A percentile compares a stretch with the other conserved stretches of the same genome.
These are phyloP conservation scores for Fusarium proliferatum DNA, from an alignment of 2,329 filamentous ascomycete genomes.

Conservation along the genomic window DNA sequence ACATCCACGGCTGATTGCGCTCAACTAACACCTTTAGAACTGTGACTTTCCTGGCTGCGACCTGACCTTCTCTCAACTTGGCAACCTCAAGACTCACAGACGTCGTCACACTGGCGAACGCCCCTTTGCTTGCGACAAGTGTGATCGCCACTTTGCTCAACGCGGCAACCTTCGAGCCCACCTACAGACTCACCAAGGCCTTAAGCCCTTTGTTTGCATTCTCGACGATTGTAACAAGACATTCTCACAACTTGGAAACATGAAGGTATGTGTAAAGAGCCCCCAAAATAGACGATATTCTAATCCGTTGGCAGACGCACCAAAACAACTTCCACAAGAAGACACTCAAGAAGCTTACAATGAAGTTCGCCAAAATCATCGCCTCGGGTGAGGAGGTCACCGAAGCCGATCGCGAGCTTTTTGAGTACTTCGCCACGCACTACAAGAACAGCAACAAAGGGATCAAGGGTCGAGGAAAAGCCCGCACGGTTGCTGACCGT, in stretches of 20 bases:
- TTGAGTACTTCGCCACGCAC: slow-evolving; percentile 85
- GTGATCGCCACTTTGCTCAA: slow-evolving; percentile 85
- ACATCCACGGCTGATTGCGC: neutral
- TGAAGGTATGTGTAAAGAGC: slow-evolving; percentile 73
- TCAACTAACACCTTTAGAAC: slow-evolving; percentile 55
- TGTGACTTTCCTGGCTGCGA: slow-evolving; percentile 80
- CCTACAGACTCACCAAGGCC: slow-evolving; percentile 79
- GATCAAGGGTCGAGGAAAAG: slow-evolving; percentile 94
- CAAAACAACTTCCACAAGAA: slow-evolving; percentile 92
- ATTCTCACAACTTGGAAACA: slow-evolving; percentile 90
- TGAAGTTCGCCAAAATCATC: slow-evolving; percentile 72
- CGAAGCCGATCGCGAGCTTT: slow-evolving; percentile 77
- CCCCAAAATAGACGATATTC: neutral
- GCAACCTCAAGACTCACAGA: slow-evolving; percentile 93
- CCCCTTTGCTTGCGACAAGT: slow-evolving; percentile 82
- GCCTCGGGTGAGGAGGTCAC: slow-evolving; percentile 68
- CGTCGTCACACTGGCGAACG: slow-evolving; percentile 88
- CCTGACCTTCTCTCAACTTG: slow-evolving; percentile 86
- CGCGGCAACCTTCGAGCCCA: slow-evolving; percentile 88
- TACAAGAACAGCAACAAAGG: slow-evolving; percentile 99
- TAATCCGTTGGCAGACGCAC: slow-evolving; percentile 70
- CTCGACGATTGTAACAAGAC: slow-evolving; percentile 87
- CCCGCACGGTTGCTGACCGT: slow-evolving; percentile 69
- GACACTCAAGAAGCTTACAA: slow-evolving; percentile 76
- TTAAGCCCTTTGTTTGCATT: slow-evolving; percentile 83